These are phyloP conservation scores for Zasmidium citrigriseum DNA, from an alignment of 2,329 filamentous ascomycete species.

Conservation along the genomic window DNA sequence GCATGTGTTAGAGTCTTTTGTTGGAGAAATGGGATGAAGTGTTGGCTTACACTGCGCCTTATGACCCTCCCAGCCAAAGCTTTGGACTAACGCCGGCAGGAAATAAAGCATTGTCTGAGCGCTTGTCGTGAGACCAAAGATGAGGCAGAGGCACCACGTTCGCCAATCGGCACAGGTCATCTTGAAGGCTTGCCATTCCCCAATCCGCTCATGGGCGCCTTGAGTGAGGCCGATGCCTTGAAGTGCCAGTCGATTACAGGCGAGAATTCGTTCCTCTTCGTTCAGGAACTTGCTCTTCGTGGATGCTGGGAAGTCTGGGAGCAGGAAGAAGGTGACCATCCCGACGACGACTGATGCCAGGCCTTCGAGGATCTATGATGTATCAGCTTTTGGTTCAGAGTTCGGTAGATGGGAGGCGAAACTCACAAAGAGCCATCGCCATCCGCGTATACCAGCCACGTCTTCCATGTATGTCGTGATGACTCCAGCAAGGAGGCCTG, in stretches of 20 bases:
- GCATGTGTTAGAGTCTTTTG: background rate
- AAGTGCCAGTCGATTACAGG: background rate
- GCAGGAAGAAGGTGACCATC: background rate
- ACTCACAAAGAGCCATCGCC: constrained; percentile 49
- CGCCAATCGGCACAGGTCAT: constrained; percentile 2
- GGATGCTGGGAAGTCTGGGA: constrained; percentile 1
- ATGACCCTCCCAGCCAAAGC: constrained; percentile 1
- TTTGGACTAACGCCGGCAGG: background rate
- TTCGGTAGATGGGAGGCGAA: too few relatives aligned
- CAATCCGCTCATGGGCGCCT: background rate
- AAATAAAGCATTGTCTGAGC: constrained; percentile 4
- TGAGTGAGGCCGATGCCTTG: constrained; percentile 2
- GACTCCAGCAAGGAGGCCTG: constrained; percentile 31
- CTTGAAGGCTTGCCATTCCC: background rate
- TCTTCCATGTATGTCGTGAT: constrained; percentile 43
- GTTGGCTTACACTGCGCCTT: too few relatives aligned
- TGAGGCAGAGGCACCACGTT: background rate
- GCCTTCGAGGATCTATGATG: background rate
- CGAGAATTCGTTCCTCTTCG: background rate
- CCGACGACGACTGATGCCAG: background rate
- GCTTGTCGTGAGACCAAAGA: constrained; percentile 1
- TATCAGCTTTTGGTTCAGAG: background rate
- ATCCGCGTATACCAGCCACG: constrained; percentile 41
- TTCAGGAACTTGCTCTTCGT: constrained; percentile 1
- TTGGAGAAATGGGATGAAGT: too few relatives aligned